A percentile compares a stretch with the other conserved stretches of the same genome.
Evolutionary conservation across 345 rosid genomes (phyloP).

Genomic region (Gynandropsis gynandra): DNA sequence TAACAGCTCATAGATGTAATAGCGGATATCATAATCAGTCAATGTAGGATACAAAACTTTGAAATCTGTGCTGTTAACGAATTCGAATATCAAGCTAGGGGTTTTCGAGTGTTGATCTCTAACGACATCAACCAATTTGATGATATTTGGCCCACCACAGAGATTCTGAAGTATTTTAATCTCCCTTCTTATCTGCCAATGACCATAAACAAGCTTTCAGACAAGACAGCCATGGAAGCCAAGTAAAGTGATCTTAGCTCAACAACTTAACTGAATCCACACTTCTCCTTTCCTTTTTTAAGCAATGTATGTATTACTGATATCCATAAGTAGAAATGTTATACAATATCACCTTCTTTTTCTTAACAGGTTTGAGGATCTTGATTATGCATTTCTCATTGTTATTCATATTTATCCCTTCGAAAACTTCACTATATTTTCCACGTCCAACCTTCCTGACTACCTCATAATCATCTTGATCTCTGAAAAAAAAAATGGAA

Average conservation of each 20-base stretch:
- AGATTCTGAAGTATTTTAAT: conserved; percentile 79
- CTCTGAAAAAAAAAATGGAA: conserved; percentile 33
- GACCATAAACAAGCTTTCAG: conserved; percentile 1
- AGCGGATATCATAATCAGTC: conserved; percentile 85
- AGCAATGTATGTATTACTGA: no score
- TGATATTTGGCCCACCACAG: conserved; percentile 66
- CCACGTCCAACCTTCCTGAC: conserved; percentile 84
- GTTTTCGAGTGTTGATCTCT: conserved; percentile 83
- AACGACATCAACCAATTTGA: conserved; percentile 68
- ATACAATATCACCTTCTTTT: conserved; percentile 52
- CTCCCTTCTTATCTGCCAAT: conserved; percentile 68
- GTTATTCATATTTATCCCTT: conserved; percentile 63
- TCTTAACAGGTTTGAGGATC: conserved; percentile 89
- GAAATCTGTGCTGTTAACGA: conserved; percentile 78
- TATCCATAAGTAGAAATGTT: not conserved
- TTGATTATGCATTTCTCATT: conserved; percentile 66
- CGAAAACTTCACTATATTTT: conserved; percentile 79
- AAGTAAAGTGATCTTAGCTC: not conserved
- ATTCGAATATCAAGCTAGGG: conserved; percentile 75
- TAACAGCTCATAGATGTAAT: conserved; percentile 75
- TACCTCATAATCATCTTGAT: conserved; percentile 87
- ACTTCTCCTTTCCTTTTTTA: no score
- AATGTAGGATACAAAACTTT: conserved; percentile 74
- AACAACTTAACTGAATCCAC: no score
- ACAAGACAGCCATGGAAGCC: not conserved